Evolutionary conservation across 225 moss, liverwort and hornwort species (phyloP).

Genomic region (Sphagnum tenellum): DNA sequence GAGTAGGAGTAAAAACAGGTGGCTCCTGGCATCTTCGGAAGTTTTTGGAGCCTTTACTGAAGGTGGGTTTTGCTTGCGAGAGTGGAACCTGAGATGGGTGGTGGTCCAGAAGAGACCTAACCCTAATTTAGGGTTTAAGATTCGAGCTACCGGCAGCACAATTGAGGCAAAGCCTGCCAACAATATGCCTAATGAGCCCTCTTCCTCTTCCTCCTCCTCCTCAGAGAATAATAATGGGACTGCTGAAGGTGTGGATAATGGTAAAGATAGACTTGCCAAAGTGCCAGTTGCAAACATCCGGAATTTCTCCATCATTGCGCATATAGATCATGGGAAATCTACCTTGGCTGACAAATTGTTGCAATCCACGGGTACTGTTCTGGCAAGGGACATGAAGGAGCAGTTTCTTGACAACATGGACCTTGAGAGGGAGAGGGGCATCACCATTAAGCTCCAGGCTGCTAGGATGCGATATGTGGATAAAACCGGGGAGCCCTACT

Average conservation of each 20-base stretch:
- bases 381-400: constrained; percentile 93
- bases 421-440: constrained; percentile 91
- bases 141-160: too few species aligned
- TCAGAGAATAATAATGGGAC: constrained; percentile 6
- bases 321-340: constrained; percentile 97
- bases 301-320: constrained; percentile 95
- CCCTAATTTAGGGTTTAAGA: too few species aligned
- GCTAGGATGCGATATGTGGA: constrained; percentile 90
- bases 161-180: too few species aligned
- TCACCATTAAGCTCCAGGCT: constrained; percentile 99
- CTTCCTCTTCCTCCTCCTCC: too few species aligned
- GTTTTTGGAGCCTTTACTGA: too few species aligned
- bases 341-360: constrained; percentile 93
- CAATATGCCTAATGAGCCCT: too few species aligned
- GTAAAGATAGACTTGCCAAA: constrained; percentile 56
- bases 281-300: constrained; percentile 81
- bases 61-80: too few species aligned
- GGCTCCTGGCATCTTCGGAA: too few species aligned
- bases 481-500: constrained; percentile 69
- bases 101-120: too few species aligned
- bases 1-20: too few species aligned
- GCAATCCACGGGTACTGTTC: constrained; percentile 86
- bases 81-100: too few species aligned
- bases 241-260: constrained; percentile 35
- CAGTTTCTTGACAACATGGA: constrained; percentile 99